Evolutionary conservation across 2,329 filamentous ascomycete species (phyloP), one percentile per base, ranked within the genome.

Genomic region (Colletotrichum sp.): DNA sequence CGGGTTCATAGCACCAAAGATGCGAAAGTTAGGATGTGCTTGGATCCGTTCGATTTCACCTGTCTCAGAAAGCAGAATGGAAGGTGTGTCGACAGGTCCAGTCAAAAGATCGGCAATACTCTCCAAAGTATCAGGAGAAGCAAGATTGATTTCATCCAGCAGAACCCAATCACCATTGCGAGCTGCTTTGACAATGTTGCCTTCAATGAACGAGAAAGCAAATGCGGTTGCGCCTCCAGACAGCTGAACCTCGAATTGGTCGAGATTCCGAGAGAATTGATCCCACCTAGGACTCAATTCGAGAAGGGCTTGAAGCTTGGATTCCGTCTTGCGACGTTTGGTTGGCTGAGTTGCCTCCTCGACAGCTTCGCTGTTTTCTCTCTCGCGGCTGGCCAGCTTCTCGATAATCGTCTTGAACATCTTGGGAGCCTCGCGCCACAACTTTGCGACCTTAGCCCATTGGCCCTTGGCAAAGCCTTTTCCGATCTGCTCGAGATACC

Each of bases 1-100:
- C 34, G 97, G 97, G 81, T 99, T 99, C 97, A 99, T 99, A 32
- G 98, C 97, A 68, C 95, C 98, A 82, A 99, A 99, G 16, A 99
- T 95, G 52, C 97, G 93, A 83, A 99, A 99, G 78, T 98, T 93
- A 0, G 95, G 93, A 83, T 99, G 96, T 1, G 96, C 97, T 76
- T 93, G 90, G 43, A 99, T 93, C 78, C 96, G 92, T 83, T 99
- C 95, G 59, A 98, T 95, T 79, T 97, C 96, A 48, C 97, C 97
- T 52, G 96, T 97, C 86, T 99, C 97, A 0, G 96, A 96, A 9
- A 99, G 90, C 6, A 99, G 87, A 61, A 99, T 93, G 0, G 95
- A 98, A 2, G 96, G 96, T 1, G 89, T 88, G 39, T 92, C 92
- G 76, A 92, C 92, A 12, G 92, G 90, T 9, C 95, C 95, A 69